Evolutionary conservation across 2,329 filamentous ascomycete species (phyloP).

Genomic region (Ceratocystis lukuohia): DNA sequence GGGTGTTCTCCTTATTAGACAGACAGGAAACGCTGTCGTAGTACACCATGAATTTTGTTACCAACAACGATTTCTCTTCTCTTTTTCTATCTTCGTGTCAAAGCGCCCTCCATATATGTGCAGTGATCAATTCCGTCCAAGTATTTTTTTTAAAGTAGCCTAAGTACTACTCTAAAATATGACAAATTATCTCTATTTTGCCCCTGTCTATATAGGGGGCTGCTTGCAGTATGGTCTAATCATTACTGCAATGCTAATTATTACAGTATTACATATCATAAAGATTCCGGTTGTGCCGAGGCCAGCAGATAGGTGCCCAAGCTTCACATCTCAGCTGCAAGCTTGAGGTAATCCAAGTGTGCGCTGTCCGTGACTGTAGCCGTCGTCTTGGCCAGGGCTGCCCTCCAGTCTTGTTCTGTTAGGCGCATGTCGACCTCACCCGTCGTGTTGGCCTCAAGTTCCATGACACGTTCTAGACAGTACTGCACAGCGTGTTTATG

Average conservation of each 20-base stretch:
- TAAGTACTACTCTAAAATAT: background rate
- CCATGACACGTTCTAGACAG: constrained; percentile 32
- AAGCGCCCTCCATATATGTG: too few species aligned
- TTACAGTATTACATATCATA: constrained; percentile 2
- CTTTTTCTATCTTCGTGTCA: background rate
- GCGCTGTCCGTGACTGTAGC: constrained; percentile 37
- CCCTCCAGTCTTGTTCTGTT: constrained; percentile 37
- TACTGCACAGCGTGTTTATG: constrained; percentile 39
- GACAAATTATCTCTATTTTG: background rate
- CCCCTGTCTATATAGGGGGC: background rate
- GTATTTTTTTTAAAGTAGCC: too few species aligned
- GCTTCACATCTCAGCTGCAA: constrained; percentile 16
- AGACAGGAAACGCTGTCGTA: constrained; percentile 5
- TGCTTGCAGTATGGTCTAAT: background rate
- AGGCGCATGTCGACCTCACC: constrained; percentile 27
- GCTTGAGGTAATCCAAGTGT: constrained; percentile 15
- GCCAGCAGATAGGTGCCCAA: constrained; percentile 14
- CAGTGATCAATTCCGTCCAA: too few species aligned
- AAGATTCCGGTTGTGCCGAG: constrained; percentile 22
- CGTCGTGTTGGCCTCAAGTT: constrained; percentile 22
- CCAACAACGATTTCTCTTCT: constrained; percentile 2
- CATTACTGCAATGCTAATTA: background rate
- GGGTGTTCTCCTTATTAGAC: constrained; percentile 1
- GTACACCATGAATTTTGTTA: constrained; percentile 10
- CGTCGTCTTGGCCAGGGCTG: constrained; percentile 35